Base-by-base conservation (phyloP, 1,284 basidiomycete genomes). In the Naganishia sp. region DNA sequence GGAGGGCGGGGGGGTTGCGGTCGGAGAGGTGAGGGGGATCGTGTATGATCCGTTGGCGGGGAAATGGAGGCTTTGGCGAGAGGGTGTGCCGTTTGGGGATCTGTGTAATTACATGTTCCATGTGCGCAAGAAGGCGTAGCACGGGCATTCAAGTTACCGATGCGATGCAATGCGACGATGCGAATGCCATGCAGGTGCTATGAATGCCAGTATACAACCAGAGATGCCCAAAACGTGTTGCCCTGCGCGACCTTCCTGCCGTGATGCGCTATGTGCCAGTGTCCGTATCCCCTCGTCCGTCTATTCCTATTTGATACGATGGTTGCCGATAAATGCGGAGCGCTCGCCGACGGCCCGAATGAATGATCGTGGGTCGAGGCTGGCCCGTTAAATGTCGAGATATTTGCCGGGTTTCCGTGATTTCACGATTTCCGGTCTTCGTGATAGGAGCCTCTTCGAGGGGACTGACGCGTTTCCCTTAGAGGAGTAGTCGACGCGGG, bases 21-120 rank as follows among this genome's bases (percentile, higher is more conserved):
- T 93, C 73, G 90, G 90, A 2, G 90, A 94, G 77, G 83, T 90
- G 10, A 84, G 89, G 32, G 92, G 92, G 6, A 85, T 94, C 61
- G 82, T 92, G 13, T 95, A 92, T 78, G 81, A 90, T 63, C 93
- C 93, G 4, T 83, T 91, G 74, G 83, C 81, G 28, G 87, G 87
- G 0, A 80, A 83, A 53, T 96, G 93, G 93, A 78, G 81, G 67
- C 80, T 95, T 21, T 81, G 80, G 65, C 85, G 84, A 81, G 86
- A 84, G 42, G 84, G 85, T 11, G 84, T 88, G 67, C 86, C 87
- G 63, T 89, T 87, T 75, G 78, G 77, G 10, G 77, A 79, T 70
- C 55, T 69, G 56, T 76, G 75, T 66, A 80, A 80, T 67, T 80
- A 80, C 69, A 78, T 79, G 77, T 80, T 72, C 68, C 73, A 76